phyloP scores from a whole-genome alignment of 1,284 basidiomycete species.

The Cystobasidiaceae sp. region DNA sequence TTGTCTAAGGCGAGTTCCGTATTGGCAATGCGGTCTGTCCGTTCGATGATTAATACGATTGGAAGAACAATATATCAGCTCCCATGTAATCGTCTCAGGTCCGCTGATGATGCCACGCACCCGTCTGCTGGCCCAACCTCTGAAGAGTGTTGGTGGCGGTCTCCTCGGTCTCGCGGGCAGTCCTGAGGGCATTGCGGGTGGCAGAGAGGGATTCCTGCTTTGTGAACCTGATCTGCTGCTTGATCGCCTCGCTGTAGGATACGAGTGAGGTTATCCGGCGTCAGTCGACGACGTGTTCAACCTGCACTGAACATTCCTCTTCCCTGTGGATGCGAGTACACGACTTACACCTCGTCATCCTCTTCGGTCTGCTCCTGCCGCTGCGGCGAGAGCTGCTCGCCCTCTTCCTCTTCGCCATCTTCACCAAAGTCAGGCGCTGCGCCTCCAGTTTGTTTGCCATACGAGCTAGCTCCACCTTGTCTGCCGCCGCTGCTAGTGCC shows the following conservation, averaged over 20 bases:
- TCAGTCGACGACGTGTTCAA: too few species aligned
- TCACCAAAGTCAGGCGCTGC: not conserved
- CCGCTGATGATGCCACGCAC: constrained; percentile 55
- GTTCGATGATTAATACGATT: not conserved
- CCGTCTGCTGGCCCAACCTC: constrained; percentile 90
- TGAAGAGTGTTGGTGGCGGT: constrained; percentile 80
- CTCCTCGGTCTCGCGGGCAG: constrained; percentile 93
- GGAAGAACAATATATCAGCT: constrained; percentile 5
- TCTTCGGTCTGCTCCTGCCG: constrained; percentile 61
- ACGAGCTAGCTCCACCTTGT: not conserved
- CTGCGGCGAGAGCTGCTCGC: constrained; percentile 3
- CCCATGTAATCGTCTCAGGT: too few species aligned
- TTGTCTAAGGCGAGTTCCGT: constrained; percentile 95
- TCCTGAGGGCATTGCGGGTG: constrained; percentile 83
- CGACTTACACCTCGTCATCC: constrained; percentile 74
- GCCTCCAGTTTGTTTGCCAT: not conserved
- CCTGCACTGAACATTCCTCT: not conserved
- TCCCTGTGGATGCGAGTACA: not conserved
- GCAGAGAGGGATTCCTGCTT: constrained; percentile 92
- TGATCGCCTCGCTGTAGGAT: constrained; percentile 77
- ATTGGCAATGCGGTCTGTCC: constrained; percentile 68
- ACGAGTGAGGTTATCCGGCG: too few species aligned
- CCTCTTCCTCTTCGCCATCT: not conserved
- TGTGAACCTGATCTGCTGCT: constrained; percentile 79
- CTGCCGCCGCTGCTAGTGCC: not conserved